Evolutionary conservation across 2,329 filamentous ascomycete genomes (phyloP).

Genomic region (Triangularia verruculosa): DNA sequence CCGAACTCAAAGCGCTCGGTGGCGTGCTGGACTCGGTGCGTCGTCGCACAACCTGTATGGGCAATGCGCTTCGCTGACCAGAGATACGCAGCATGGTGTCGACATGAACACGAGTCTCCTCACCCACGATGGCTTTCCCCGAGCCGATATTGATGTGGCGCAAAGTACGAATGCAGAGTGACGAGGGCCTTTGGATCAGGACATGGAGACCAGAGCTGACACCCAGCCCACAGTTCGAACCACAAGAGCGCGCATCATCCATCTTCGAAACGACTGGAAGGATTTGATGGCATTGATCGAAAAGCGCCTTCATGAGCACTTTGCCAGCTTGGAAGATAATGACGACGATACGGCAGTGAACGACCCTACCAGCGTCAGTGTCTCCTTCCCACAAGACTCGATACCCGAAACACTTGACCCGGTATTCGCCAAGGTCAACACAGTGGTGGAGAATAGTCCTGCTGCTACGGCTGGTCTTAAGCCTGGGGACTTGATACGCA

Average conservation of each 20-base stretch:
- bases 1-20: constrained; percentile 79
- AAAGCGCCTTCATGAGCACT: constrained; percentile 82
- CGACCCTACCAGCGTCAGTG: constrained; percentile 30
- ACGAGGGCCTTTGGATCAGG: not conserved
- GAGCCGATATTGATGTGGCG: constrained; percentile 90
- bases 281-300: constrained; percentile 81
- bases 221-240: constrained; percentile 68
- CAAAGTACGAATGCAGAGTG: constrained; percentile 62
- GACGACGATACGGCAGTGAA: constrained; percentile 37
- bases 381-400: constrained; percentile 32
- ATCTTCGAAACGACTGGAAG: constrained; percentile 90
- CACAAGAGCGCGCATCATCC: constrained; percentile 86
- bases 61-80: constrained; percentile 14
- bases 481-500: constrained; percentile 75
- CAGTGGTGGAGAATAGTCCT: constrained; percentile 72
- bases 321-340: constrained; percentile 65
- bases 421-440: constrained; percentile 88
- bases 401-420: constrained; percentile 36
- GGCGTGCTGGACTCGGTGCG: constrained; percentile 80
- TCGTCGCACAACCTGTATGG: constrained; percentile 30
- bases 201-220: not conserved
- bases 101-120: constrained; percentile 87
- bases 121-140: constrained; percentile 86
- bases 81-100: constrained; percentile 71
- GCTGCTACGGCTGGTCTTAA: constrained; percentile 79